phyloP scores from a whole-genome alignment of 148 eudicot species.

The Spergularia marina region DNA sequence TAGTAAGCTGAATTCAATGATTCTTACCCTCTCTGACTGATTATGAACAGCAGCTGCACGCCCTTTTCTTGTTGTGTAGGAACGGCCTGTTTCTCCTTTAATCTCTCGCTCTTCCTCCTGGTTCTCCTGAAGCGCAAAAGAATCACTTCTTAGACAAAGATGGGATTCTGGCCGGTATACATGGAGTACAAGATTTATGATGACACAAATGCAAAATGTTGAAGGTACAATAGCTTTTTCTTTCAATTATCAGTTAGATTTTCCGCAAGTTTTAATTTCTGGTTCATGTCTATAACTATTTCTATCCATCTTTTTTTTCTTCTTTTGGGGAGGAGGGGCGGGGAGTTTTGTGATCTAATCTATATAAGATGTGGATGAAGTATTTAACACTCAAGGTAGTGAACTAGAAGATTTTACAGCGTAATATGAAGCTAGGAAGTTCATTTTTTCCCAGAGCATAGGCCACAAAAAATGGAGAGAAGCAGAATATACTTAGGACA shows the following conservation, averaged over 20 bases:
- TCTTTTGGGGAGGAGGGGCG: too few species aligned
- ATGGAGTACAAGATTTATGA: background rate
- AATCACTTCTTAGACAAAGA: background rate
- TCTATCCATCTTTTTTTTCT: too few species aligned
- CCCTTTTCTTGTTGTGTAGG: constrained; percentile 53
- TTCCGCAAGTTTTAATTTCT: background rate
- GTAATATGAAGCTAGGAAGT: too few species aligned
- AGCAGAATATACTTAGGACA: too few species aligned
- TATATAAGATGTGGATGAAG: too few species aligned
- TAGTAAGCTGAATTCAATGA: background rate
- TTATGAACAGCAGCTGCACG: constrained; percentile 79
- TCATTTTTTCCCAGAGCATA: too few species aligned
- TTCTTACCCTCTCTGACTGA: constrained; percentile 78
- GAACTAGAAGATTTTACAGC: too few species aligned
- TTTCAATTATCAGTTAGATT: background rate
- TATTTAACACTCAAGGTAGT: too few species aligned
- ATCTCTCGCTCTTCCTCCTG: constrained; percentile 48
- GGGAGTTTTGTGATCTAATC: too few species aligned
- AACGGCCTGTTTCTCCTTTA: constrained; percentile 51
- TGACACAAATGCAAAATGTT: background rate
- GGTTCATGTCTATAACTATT: too few species aligned
- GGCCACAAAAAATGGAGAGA: too few species aligned
- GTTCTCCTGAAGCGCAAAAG: constrained; percentile 39
- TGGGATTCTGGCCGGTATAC: background rate
- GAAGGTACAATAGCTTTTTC: background rate